A percentile compares a stretch with the other conserved stretches of the same genome.
Conservation (phyloP, 768 basidiomycete genomes). For the Hortiboletus campestris region DNA sequence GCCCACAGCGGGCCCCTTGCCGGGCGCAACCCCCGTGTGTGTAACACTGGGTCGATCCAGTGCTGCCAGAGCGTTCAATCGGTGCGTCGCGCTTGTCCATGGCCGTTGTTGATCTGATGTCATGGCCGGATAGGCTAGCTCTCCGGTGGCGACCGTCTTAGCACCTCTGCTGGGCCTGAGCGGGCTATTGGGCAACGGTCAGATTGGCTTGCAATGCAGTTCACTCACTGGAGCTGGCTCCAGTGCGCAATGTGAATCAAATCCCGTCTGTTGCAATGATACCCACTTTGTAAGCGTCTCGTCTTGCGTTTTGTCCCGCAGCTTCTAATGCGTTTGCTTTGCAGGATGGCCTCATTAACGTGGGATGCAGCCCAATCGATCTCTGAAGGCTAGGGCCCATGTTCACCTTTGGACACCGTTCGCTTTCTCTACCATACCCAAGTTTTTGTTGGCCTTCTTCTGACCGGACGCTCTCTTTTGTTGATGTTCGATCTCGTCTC, state of each 20-base stretch:
- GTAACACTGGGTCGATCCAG: constrained; percentile 16
- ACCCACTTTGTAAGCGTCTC: constrained; percentile 14
- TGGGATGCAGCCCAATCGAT: constrained; percentile 22
- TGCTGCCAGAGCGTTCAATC: constrained; percentile 22
- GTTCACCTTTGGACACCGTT: constrained; percentile 3
- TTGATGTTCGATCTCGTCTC: constrained; percentile 21
- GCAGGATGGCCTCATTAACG: constrained; percentile 26
- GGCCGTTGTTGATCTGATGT: constrained; percentile 5
- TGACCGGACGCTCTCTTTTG: constrained; percentile 25
- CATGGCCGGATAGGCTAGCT: constrained; percentile 6
- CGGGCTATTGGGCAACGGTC: not conserved
- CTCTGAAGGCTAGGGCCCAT: constrained; percentile 4
- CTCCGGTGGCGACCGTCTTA: not conserved
- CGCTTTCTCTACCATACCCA: constrained; percentile 19
- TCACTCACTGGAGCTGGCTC: constrained; percentile 27
- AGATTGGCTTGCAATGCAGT: constrained; percentile 20
- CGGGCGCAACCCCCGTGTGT: constrained; percentile 23
- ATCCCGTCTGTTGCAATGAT: constrained; percentile 25
- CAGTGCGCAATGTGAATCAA: constrained; percentile 10
- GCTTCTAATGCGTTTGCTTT: not conserved
- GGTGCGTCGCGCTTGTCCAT: constrained; percentile 11
- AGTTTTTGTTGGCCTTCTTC: constrained; percentile 16
- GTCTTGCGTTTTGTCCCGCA: not conserved
- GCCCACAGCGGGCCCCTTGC: constrained; percentile 20
- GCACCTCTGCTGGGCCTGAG: constrained; percentile 2